Evolutionary conservation across 345 rosid genomes (phyloP), one percentile per base, ranked within the genome.

Genomic region (Boechera retrofracta): DNA sequence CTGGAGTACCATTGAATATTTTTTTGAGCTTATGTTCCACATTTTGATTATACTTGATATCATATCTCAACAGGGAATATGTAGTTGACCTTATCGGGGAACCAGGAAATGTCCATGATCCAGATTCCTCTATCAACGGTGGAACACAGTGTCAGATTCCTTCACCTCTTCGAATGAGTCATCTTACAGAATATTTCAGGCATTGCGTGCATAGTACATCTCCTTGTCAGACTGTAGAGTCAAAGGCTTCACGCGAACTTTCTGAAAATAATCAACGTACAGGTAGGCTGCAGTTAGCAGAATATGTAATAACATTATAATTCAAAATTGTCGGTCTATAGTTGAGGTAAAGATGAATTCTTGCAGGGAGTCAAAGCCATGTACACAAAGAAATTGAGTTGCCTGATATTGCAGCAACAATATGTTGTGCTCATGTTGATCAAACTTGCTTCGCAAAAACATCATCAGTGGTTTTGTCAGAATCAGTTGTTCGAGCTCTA

Each of bases 61-160:
- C 26, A 12, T 81, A 66, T 81, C 71, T 81, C 69, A 35, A 48
- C 89, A 94, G 98, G 90, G 98, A 94, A 73, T 94, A 90, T 73
- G 98, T 94, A 38, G 98, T 94, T 77, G 98, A 92, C 82, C 93
- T 94, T 18, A 89, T 94, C 7, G 95, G 97, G 68, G 86, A 89
- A 71, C 98, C 98, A 26, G 98, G 98, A 79, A 88, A 89, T 69
- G 67, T 94, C 36, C 93, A 87, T 16, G 88, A 92, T 71, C 97
- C 98, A 5, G 94, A 92, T 85, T 89, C 95, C 31, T 86, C 97
- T 12, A 89, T 90, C 79, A 92, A 92, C 73, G 97, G 97, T 79
- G 90, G 86, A 72, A 75, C 69, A 72, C 70, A 74, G 64, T 82
- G 83, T 74, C 73, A 85, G 26, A 72, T 84, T 81, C 89, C 97